Base-by-base conservation (phyloP, 805 yeast genomes). In the Starmerella bombi region DNA sequence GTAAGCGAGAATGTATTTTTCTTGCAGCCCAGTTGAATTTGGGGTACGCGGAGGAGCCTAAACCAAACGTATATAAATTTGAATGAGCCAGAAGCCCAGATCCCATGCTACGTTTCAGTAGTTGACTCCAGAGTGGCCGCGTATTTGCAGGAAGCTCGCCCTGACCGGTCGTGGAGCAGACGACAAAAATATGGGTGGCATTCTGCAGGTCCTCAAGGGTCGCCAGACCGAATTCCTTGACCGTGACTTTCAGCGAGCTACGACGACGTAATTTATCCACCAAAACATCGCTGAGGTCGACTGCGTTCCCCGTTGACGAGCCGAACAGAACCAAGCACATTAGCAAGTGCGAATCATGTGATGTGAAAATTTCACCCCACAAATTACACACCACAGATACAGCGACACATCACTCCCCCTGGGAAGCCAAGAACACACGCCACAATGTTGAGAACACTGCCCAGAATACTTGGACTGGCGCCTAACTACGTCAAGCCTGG, bases 141-240 rank as follows among this genome's bases (percentile, higher is more conserved):
- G 80, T 77, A 55, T 83, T 83, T 32, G 80, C 60, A 0, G 98
- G 97, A 25, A 88, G 59, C 46, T 80, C 94, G 21, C 98, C 98
- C 59, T 88, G 96, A 6, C 98, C 97, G 1, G 94, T 80, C 0
- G 98, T 88, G 1, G 95, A 77, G 56, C 93, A 80, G 3, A 88
- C 57, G 0, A 78, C 66, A 18, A 77, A 64, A 38, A 74, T 63
- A 22, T 60, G 59, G 5, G 61, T 52, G 14, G 74, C 67, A 3
- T 73, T 65, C 4, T 72, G 61, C 37, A 82, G 40, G 23, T 48
- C 49, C 6, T 17, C 44, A 17, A 43, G 25, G 15, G 46, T n/a
- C 5, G 51, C 43, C 34, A 40, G 38, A 34, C 43, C 75, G 72
- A 53, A 72, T 74, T 33, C 74, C 1, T 46, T 60, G 14, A 77